Evolutionary conservation across 306 rosid species (phyloP), one percentile per base, ranked within the genome.

Genomic region (Sophora flavescens): DNA sequence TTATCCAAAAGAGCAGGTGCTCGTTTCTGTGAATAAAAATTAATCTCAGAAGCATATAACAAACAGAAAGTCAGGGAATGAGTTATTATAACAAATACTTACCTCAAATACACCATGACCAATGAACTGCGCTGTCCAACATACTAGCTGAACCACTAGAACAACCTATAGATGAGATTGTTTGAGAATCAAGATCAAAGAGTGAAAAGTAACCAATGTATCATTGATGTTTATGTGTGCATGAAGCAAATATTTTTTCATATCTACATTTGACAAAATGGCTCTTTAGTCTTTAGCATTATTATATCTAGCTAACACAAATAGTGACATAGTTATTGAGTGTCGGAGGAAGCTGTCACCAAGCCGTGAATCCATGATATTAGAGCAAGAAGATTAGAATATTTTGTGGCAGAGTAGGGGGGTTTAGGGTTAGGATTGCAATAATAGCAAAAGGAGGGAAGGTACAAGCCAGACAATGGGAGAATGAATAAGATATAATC

Each of bases 31-130:
- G 16, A 73, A 28, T 14, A 42, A 3, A 57, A 53, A 42, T 73
- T 51, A 51, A 45, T 52, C 36, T 68, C 15, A 15, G 74, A 18
- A 35, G 32, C 16, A 47, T 70, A 33, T 76, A 30, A 15, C 28
- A 67, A 36, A 71, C n/a, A 45, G 41, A 15, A 28, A 38, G 69
- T 53, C 32, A 54, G 50, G 22, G 48, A 56, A 17, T 36, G 69
- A 30, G 70, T 66, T 45, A 17, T 41, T 28, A 4, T 60, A 39
- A 47, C n/a, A 57, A 63, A 7, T 66, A 5, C 30, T 73, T 84
- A 89, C 98, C 97, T 94, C 97, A 35, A 87, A 91, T 17, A 67
- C 74, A 44, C 94, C 94, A 70, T 94, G 98, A 69, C 97, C 96
- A 51, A 93, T 83, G 70, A 93, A 93, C 72, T 91, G 97, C 41